Evolutionary conservation across 768 basidiomycete species (phyloP).

Genomic region (Tulasnella calospora): DNA sequence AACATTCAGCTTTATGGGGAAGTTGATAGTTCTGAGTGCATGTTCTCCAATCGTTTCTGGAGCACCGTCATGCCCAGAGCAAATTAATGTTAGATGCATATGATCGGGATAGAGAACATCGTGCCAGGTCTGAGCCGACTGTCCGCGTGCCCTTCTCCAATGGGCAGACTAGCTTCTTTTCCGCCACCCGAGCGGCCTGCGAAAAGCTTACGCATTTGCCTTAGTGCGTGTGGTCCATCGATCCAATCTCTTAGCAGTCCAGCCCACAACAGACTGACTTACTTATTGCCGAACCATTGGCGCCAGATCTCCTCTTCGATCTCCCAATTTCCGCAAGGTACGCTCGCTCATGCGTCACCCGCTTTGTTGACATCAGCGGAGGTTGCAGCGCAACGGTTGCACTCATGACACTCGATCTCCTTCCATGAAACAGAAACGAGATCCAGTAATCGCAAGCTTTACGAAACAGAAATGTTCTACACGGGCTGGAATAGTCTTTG

Average conservation of each 20-base stretch:
- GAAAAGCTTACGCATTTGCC: neutral
- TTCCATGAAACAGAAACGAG: neutral
- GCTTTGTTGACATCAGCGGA: neutral
- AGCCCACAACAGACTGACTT: neutral
- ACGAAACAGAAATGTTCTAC: neutral
- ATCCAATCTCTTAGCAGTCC: neutral
- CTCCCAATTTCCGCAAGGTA: neutral
- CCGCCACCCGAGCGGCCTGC: neutral
- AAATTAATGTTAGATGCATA: neutral
- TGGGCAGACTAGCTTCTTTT: neutral
- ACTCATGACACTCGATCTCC: neutral
- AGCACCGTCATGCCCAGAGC: neutral
- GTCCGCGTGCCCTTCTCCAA: neutral
- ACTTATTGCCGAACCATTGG: neutral
- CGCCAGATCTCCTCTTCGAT: slow-evolving; percentile 1
- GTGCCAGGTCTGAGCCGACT: neutral
- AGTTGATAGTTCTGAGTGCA: neutral
- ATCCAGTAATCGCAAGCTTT: neutral
- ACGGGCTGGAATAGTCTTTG: neutral
- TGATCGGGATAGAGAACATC: neutral
- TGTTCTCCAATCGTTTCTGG: neutral
- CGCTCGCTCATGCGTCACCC: neutral
- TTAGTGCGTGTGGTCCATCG: neutral
- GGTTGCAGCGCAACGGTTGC: neutral
- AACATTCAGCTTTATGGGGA: neutral